Evolutionary conservation across 495 filamentous ascomycete genomes (phyloP), one percentile per base, ranked within the genome.

Genomic region (Aspergillus wentii): DNA sequence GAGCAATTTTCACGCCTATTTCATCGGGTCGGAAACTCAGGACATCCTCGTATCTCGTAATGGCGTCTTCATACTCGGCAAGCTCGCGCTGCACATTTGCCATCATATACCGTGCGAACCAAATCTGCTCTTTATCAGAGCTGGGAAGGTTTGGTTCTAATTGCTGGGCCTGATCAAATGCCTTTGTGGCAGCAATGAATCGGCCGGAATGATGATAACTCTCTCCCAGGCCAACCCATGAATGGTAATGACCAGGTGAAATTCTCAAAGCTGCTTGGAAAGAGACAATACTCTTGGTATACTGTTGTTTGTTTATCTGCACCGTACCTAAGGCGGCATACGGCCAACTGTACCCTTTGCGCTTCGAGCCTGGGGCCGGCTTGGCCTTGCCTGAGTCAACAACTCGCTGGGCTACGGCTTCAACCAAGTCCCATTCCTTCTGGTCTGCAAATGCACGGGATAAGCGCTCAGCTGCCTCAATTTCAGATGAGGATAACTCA

Each of bases 61-160:
- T 84, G 8, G 92, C 86, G 21, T 83, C 82, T 33, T 91, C 85
- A 56, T 83, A 94, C 13, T 94, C 81, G 8, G 90, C 88, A 22
- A 97, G 72, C 57, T 97, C 92, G 26, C 92, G 76, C 51, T 86
- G 83, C 13, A 97, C 85, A 43, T 99, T 96, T 2, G 89, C 91
- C n/a, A 95, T 72, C 80, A 99, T 94, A 53, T 96, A 95, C 46
- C 86, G 83, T 5, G 88, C 86, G 56, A 96, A 97, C 92, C 92
- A 99, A 22, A 76, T 80, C 27, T 90, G 81, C 4, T 76, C 61
- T 35, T 78, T 69, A 3, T 69, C 68, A 4, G 51, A 32, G 15
- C 49, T 49, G 1, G 61, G 51, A 6, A 70, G 57, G 14, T 52
- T 61, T 5, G 35, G 22, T 42, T 86, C 84, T 30, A 91, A 64